Evolutionary conservation across 768 basidiomycete genomes (phyloP).

Genomic region (Thelephora aurantiotincta): DNA sequence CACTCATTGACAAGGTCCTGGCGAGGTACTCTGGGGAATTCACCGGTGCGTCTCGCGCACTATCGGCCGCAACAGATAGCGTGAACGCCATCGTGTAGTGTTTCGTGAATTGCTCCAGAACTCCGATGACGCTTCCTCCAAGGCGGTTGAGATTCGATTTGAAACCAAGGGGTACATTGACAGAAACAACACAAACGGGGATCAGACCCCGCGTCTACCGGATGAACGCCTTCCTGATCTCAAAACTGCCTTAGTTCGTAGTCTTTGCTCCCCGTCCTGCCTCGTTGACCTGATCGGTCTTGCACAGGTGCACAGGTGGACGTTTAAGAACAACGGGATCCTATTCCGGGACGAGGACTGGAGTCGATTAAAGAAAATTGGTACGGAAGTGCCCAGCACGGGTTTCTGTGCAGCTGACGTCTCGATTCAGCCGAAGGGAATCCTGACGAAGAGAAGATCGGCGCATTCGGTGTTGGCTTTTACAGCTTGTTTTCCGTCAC

Average conservation of each 20-base stretch:
- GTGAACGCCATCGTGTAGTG: slow-evolving; percentile 19
- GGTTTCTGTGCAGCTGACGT: neutral
- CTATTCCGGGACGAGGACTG: slow-evolving; percentile 79
- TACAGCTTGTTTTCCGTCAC: slow-evolving; percentile 76
- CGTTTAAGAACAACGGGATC: slow-evolving; percentile 80
- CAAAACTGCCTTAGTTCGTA: slow-evolving; percentile 43
- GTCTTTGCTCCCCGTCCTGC: neutral
- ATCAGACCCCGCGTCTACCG: slow-evolving; percentile 3
- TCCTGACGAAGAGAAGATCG: slow-evolving; percentile 89
- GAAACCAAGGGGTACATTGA: slow-evolving; percentile 43
- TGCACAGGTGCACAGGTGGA: slow-evolving; percentile 61
- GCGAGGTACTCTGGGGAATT: slow-evolving; percentile 94
- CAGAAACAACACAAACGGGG: slow-evolving; percentile 12
- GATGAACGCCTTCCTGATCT: slow-evolving; percentile 38
- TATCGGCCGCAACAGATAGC: neutral
- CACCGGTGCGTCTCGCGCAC: slow-evolving; percentile 35
- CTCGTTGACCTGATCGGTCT: neutral
- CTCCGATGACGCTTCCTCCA: slow-evolving; percentile 81
- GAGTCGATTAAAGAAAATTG: slow-evolving; percentile 82
- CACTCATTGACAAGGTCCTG: slow-evolving; percentile 94
- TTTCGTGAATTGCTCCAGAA: slow-evolving; percentile 88
- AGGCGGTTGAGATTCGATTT: slow-evolving; percentile 65
- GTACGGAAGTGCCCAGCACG: slow-evolving; percentile 17
- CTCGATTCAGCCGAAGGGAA: slow-evolving; percentile 65
- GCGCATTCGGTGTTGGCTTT: slow-evolving; percentile 89